Evolutionary conservation across 1,284 basidiomycete genomes (phyloP), one percentile per base, ranked within the genome.

Genomic region (Irpex sp.): DNA sequence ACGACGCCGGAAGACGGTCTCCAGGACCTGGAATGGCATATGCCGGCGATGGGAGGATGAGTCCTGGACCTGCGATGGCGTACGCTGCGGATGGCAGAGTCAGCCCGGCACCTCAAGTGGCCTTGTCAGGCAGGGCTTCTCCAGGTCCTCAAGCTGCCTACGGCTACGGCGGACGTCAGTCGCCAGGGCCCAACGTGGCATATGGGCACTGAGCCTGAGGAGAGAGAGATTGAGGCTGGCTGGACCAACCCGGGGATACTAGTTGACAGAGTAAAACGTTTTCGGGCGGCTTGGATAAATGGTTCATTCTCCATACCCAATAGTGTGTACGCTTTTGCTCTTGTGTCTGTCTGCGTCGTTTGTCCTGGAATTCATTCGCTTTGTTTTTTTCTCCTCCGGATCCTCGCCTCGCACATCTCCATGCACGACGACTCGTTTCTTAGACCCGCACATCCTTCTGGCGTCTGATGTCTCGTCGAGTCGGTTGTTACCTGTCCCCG

Each of bases 31-130:
- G 57, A 44, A 62, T 60, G 47, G 62, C 63, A 17, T 65, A 62
- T 55, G 58, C 59, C 44, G 62, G 59, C 5, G 54, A 56, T 56
- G 66, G 70, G 1, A 62, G 69, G 38, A 70, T 71, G 13, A 73
- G 72, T 13, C 75, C 75, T 0, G 75, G 69, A 7, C 75, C 75
- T 1, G 80, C 78, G 71, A 73, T 70, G 71, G 77, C 70, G 57
- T 74, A 74, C 66, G 59, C 75, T 78, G 67, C 75, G 31, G 54
- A 75, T 26, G 76, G 74, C 38, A 68, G 79, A 60, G 71, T 70
- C 58, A 80, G 81, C 54, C 86, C 87, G 3, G 80, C 78, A 2
- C 82, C 85, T 2, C 79, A 82, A 57, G 68, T 73, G 13, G 81
- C 76, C 34, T 83, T 56, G 34, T 56, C 26, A 56, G 59, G 66